A percentile compares a stretch with the other conserved stretches of the same genome.
Evolutionary conservation across 1,284 basidiomycete species (phyloP).

Genomic region (Heterobasidion occidentale): DNA sequence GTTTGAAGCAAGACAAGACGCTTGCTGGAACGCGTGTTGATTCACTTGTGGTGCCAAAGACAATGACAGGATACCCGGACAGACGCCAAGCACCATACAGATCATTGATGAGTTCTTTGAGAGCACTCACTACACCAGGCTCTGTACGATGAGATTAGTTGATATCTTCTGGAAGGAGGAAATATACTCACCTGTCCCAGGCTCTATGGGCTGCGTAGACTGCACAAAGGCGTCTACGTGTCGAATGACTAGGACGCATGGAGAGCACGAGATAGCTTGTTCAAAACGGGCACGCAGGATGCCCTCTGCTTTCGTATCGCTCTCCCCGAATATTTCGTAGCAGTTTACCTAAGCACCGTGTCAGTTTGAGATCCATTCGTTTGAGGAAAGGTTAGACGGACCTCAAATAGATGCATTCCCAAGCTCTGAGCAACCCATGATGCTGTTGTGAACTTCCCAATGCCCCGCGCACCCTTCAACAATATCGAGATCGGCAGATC

Average conservation of each 20-base stretch:
- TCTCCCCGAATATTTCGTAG: constrained; percentile 81
- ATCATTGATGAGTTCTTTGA: constrained; percentile 63
- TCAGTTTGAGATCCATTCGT: background rate
- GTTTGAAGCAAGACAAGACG: constrained; percentile 79
- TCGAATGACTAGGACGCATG: constrained; percentile 79
- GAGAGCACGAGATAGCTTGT: constrained; percentile 73
- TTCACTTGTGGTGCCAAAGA: constrained; percentile 74
- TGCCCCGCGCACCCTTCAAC: constrained; percentile 67
- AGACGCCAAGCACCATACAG: constrained; percentile 47
- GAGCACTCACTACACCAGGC: constrained; percentile 47
- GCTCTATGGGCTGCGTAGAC: constrained; percentile 59
- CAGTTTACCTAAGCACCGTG: constrained; percentile 65
- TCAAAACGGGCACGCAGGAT: constrained; percentile 74
- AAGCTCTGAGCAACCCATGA: constrained; percentile 52
- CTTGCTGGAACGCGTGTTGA: constrained; percentile 59
- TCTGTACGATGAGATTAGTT: constrained; percentile 30
- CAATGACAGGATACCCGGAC: constrained; percentile 60
- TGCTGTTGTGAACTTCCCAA: constrained; percentile 64
- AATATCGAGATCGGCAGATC: constrained; percentile 60
- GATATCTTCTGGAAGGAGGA: background rate
- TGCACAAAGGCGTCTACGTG: constrained; percentile 82
- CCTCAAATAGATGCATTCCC: constrained; percentile 80
- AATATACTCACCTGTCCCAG: constrained; percentile 51
- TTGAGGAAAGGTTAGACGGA: constrained; percentile 21
- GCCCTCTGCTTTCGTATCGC: constrained; percentile 73